Evolutionary conservation across 2,329 filamentous ascomycete species (phyloP).

Genomic region (Xylariaceae sp.): DNA sequence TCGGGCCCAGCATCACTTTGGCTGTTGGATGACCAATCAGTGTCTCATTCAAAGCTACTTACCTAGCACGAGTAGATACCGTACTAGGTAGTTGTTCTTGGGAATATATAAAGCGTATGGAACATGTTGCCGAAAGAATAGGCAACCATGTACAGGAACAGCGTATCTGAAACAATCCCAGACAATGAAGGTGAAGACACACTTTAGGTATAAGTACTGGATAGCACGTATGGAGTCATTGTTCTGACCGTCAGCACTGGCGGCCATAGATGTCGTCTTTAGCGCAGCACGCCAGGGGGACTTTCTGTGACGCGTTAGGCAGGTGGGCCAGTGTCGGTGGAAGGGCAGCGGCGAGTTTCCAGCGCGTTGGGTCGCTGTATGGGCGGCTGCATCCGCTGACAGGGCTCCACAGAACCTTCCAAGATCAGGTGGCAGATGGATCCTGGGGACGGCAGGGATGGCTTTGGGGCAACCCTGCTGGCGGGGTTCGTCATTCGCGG

Average conservation of each 20-base stretch:
- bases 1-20: conserved; percentile 9
- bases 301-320: conserved; percentile 6
- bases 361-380: too few relatives aligned
- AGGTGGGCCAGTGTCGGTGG: conserved; percentile 8
- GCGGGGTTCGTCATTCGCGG: too few relatives aligned
- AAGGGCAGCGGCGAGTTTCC: conserved; percentile 1
- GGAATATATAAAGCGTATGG: not conserved
- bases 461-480: too few relatives aligned
- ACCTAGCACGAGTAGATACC: not conserved
- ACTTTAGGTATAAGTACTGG: conserved; percentile 19
- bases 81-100: too few relatives aligned
- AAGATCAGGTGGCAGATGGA: too few relatives aligned
- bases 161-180: not conserved
- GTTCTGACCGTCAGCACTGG: conserved; percentile 17
- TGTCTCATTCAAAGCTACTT: not conserved
- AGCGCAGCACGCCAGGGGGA: not conserved
- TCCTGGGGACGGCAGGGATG: too few relatives aligned
- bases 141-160: not conserved
- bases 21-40: conserved; percentile 3
- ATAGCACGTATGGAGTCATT: conserved; percentile 19
- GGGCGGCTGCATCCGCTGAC: too few relatives aligned
- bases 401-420: too few relatives aligned
- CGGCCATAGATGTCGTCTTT: conserved; percentile 8
- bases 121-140: not conserved
- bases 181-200: conserved; percentile 4